Conservation (phyloP, 192 early-diverging fungal species). For the Linnemannia exigua region DNA sequence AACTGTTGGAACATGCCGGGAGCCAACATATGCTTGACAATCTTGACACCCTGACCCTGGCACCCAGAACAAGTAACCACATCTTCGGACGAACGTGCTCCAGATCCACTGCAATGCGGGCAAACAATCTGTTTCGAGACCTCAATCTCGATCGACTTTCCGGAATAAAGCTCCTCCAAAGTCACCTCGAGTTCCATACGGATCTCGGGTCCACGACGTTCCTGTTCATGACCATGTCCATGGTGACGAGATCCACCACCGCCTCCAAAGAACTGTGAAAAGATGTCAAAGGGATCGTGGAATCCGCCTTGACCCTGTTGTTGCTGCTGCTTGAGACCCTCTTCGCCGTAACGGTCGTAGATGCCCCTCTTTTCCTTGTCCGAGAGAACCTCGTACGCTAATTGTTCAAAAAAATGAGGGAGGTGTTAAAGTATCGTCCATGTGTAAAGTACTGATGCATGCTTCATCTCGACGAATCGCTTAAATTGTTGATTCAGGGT, state of each 20-base stretch:
- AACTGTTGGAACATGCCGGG: constrained; percentile 97
- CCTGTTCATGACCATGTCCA: constrained; percentile 60
- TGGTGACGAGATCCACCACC: constrained; percentile 30
- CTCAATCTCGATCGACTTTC: constrained; percentile 89
- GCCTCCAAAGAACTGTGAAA: constrained; percentile 90
- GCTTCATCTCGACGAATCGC: not conserved
- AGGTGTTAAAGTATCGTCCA: not conserved
- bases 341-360: constrained; percentile 96
- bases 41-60: constrained; percentile 81
- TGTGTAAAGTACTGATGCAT: not conserved
- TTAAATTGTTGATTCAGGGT: not conserved
- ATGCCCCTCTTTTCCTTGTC: constrained; percentile 93
- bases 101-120: constrained; percentile 92
- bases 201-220: constrained; percentile 88
- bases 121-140: constrained; percentile 96
- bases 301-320: constrained; percentile 72
- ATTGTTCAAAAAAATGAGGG: not conserved
- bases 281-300: constrained; percentile 99
- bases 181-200: constrained; percentile 85
- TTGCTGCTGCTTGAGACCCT: constrained; percentile 87
- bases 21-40: constrained; percentile 89
- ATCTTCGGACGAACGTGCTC: constrained; percentile 88
- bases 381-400: constrained; percentile 94
- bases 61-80: constrained; percentile 87
- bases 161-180: constrained; percentile 92